phyloP scores from a whole-genome alignment of 208 protist species.

The Acanthamoeba rhysodes region DNA sequence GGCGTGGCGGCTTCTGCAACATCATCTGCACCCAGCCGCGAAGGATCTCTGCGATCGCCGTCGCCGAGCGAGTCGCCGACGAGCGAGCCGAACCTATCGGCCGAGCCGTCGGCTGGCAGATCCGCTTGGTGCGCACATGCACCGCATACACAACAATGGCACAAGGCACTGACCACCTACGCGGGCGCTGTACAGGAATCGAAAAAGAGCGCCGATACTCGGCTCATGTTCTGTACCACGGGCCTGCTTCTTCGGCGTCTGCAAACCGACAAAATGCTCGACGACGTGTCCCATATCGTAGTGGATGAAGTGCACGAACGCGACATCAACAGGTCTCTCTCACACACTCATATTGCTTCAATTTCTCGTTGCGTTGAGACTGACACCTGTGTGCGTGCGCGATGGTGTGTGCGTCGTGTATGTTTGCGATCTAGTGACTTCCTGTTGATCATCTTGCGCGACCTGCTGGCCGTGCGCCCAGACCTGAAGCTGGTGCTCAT shows the following conservation, averaged over 20 bases:
- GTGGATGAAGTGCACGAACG: constrained; percentile 91
- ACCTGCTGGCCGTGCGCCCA: constrained; percentile 73
- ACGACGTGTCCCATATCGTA: constrained; percentile 84
- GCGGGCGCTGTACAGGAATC: constrained; percentile 71
- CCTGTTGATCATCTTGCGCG: constrained; percentile 83
- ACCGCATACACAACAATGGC: too few relatives aligned
- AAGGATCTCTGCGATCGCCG: constrained; percentile 81
- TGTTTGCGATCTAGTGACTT: constrained; percentile 68
- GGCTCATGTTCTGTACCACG: constrained; percentile 87
- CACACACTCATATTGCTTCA: too few relatives aligned
- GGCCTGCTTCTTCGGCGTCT: constrained; percentile 87
- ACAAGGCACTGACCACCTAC: too few relatives aligned
- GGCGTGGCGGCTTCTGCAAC: constrained; percentile 66
- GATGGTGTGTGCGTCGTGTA: too few relatives aligned
- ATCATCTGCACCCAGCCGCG: constrained; percentile 83
- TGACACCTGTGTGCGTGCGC: too few relatives aligned
- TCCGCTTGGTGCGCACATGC: constrained; percentile 5
- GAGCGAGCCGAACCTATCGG: constrained; percentile 76
- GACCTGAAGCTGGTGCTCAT: constrained; percentile 91
- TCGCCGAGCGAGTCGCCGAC: constrained; percentile 84
- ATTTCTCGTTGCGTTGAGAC: too few relatives aligned
- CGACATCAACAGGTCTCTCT: constrained; percentile 76
- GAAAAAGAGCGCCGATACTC: constrained; percentile 73
- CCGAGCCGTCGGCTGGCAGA: constrained; percentile 39
- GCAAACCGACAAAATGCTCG: constrained; percentile 55